Evolutionary conservation across 495 filamentous ascomycete genomes (phyloP), one percentile per base, ranked within the genome.

Genomic region (Penicillium malachiteum): DNA sequence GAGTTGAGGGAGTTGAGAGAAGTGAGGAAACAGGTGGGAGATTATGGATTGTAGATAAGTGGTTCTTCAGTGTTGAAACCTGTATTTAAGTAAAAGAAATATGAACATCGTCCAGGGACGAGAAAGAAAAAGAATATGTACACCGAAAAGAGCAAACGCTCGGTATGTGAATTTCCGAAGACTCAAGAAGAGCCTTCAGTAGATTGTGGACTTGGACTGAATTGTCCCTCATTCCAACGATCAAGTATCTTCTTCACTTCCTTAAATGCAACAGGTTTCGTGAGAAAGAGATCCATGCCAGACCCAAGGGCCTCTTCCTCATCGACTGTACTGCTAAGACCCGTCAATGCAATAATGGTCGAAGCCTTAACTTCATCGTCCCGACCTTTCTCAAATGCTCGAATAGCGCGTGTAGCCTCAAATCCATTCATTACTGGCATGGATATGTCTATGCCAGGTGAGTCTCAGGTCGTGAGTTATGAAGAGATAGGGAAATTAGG

Each of bases 401-500:
- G 77, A 49, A 90, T 88, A 10, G 76, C 73, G 5, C 81, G 78
- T 5, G 87, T 84, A 10, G 86, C 80, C 61, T 87, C 85, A 32
- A 89, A 79, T n/a, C 87, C 87, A 48, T 87, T 81, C 76, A 90
- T 85, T 0, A 89, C 67, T 0, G 88, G 87, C 88, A 91, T 90
- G 26, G 82, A 84, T 34, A 90, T 84, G 56, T 89, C 84, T 60
- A 16, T 12, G 5, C 21, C 1, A 14, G 5, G 1, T 43, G 43
- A 49, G 45, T 21, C 21, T 1, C 21, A 26, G 21, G 2, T 26
- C 21, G 10, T 55, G 3, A 13, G 13, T 40, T 1, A 2, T 46
- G 3, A 17, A 17, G 9, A 5, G 11, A 5, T n/a, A 21, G 41
- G n/a, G 11, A 0, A 6, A 14, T 14, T 26, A 18, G 21, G 21